These are phyloP conservation scores for Neofusicoccum cordaticola DNA, from an alignment of 2,329 filamentous ascomycete genomes.

Conservation along the genomic window DNA sequence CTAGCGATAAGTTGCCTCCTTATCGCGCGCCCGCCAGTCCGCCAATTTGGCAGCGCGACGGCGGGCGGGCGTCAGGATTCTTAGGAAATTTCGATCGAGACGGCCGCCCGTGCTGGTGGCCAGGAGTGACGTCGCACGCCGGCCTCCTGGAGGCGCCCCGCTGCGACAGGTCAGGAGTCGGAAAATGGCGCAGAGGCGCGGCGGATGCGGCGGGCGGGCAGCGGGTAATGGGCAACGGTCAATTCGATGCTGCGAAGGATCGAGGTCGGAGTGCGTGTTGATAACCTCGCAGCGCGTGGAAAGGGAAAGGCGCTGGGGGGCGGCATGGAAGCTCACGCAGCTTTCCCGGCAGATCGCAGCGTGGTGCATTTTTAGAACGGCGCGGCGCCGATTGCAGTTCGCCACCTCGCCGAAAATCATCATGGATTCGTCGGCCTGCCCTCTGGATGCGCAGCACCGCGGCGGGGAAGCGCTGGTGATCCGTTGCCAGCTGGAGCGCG, in stretches of 20 bases:
- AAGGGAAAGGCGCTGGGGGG: slow-evolving; percentile 8
- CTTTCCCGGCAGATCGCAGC: slow-evolving; percentile 9
- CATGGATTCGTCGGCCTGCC: background rate
- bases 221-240: background rate
- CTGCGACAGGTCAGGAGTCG: slow-evolving; percentile 10
- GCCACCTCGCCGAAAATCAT: slow-evolving; percentile 14
- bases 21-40: slow-evolving; percentile 3
- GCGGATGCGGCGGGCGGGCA: slow-evolving; percentile 1
- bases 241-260: background rate
- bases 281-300: slow-evolving; percentile 2
- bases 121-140: slow-evolving; percentile 14
- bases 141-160: slow-evolving; percentile 7
- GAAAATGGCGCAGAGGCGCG: slow-evolving; percentile 9
- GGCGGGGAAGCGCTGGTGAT: slow-evolving; percentile 14
- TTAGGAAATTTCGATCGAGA: slow-evolving; percentile 9
- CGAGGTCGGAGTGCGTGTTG: background rate
- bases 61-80: background rate
- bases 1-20: slow-evolving; percentile 15
- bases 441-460: background rate
- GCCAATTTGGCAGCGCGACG: slow-evolving; percentile 3
- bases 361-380: slow-evolving; percentile 7
- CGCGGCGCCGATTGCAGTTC: slow-evolving; percentile 12
- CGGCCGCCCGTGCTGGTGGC: background rate
- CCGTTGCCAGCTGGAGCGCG: background rate
- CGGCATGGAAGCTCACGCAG: slow-evolving; percentile 6